Evolutionary conservation across 2,329 filamentous ascomycete species (phyloP).

Genomic region (Apiospora saccharicola): DNA sequence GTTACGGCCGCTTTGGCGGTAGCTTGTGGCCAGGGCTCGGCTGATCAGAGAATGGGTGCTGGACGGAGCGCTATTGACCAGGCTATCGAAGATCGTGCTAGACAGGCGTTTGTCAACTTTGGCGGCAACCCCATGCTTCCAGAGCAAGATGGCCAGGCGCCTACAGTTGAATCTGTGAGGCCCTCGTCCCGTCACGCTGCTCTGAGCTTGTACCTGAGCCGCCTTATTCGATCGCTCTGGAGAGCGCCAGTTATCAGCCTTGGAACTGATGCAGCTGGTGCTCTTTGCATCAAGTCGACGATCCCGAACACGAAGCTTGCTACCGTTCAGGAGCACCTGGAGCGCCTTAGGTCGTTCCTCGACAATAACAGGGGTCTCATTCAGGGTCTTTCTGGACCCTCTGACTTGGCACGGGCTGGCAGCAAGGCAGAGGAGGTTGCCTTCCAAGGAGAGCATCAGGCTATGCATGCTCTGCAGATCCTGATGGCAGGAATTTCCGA

Average conservation of each 20-base stretch:
- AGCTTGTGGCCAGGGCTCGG: conserved; percentile 87
- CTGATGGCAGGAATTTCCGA: conserved; percentile 92
- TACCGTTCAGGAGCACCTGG: conserved; percentile 80
- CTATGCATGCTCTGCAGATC: conserved; percentile 83
- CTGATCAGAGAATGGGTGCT: conserved; percentile 73
- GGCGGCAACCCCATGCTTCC: conserved; percentile 87
- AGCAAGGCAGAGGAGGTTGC: conserved; percentile 92
- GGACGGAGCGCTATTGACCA: conserved; percentile 81
- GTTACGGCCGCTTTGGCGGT: conserved; percentile 92
- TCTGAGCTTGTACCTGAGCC: conserved; percentile 84
- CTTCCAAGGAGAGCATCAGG: conserved; percentile 92
- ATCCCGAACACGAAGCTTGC: conserved; percentile 74
- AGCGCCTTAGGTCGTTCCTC: conserved; percentile 81
- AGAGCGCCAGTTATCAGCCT: conserved; percentile 75
- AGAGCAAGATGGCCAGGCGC: conserved; percentile 75
- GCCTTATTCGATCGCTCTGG: conserved; percentile 91
- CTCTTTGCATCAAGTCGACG: conserved; percentile 70
- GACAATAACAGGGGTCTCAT: conserved; percentile 90
- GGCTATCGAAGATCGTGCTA: conserved; percentile 83
- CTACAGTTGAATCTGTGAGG: conserved; percentile 81
- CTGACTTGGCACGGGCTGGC: conserved; percentile 78
- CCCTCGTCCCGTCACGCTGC: conserved; percentile 91
- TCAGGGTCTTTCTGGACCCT: conserved; percentile 90
- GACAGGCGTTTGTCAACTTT: conserved; percentile 89
- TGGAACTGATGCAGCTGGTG: conserved; percentile 60